A percentile compares a stretch with the other conserved stretches of the same genome.
These are phyloP conservation scores for Hemisphaericaspora subhashii DNA, from an alignment of 1,139 yeast species.

Conservation along the genomic window DNA sequence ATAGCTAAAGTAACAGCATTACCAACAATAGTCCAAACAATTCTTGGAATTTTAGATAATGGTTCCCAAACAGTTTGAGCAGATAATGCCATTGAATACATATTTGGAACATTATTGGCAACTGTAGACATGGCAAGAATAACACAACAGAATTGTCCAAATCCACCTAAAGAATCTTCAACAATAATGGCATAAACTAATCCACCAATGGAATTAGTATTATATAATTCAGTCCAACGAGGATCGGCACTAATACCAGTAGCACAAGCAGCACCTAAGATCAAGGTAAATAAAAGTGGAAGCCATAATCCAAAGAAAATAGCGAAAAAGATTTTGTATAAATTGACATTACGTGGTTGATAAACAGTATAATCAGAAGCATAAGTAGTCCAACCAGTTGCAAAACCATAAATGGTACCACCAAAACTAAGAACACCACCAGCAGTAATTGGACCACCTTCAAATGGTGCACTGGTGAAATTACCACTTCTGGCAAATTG, in stretches of 20 bases:
- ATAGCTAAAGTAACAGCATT: constrained; percentile 78
- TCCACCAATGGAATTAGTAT: constrained; percentile 70
- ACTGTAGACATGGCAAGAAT: constrained; percentile 79
- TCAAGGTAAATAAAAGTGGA: constrained; percentile 73
- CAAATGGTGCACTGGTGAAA: constrained; percentile 51
- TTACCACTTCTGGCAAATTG: constrained; percentile 67
- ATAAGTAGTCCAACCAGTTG: constrained; percentile 93
- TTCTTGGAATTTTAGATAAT: constrained; percentile 73
- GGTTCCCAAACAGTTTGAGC: constrained; percentile 82
- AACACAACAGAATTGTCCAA: constrained; percentile 89
- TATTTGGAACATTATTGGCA: constrained; percentile 88
- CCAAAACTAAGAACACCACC: constrained; percentile 84
- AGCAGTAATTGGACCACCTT: constrained; percentile 61
- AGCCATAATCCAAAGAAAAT: constrained; percentile 61
- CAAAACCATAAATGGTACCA: constrained; percentile 82
- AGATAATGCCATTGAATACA: constrained; percentile 84
- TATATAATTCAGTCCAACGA: constrained; percentile 54
- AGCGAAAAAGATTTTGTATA: constrained; percentile 59
- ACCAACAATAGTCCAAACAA: constrained; percentile 76
- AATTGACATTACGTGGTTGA: constrained; percentile 63
- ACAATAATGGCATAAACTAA: constrained; percentile 76
- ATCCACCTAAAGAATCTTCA: constrained; percentile 76
- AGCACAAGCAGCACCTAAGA: constrained; percentile 85
- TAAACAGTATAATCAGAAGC: constrained; percentile 93
- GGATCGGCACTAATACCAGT: constrained; percentile 54